phyloP scores from a whole-genome alignment of 78 protist species.

The Monosiga brevicollis region DNA sequence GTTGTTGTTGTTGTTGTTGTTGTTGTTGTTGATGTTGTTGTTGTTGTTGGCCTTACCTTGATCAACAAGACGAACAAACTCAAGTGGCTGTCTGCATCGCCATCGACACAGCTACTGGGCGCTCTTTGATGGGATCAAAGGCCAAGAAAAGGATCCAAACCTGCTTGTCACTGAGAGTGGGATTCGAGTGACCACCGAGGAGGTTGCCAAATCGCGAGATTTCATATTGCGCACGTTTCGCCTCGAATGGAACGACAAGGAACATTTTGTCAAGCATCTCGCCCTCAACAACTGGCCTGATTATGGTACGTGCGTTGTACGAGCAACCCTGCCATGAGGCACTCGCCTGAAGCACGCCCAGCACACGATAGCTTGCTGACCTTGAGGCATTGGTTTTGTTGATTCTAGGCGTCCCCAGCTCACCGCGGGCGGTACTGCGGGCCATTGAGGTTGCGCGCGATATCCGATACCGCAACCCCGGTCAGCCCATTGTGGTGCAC shows the following conservation, averaged over 20 bases:
- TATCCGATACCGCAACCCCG: neutral
- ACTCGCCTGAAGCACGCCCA: too few relatives aligned
- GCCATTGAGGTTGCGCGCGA: neutral
- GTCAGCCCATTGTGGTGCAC: constrained; percentile 37
- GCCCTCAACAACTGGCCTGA: constrained; percentile 58
- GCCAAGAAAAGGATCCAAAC: neutral
- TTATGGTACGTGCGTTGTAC: too few relatives aligned
- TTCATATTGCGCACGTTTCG: neutral
- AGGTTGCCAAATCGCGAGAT: neutral
- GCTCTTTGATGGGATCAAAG: neutral
- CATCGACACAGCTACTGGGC: too few relatives aligned
- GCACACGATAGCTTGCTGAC: too few relatives aligned
- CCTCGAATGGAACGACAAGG: neutral
- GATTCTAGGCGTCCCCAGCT: constrained; percentile 30
- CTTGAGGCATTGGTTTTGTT: too few relatives aligned
- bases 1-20: too few relatives aligned
- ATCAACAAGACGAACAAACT: too few relatives aligned
- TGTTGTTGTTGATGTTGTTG: too few relatives aligned
- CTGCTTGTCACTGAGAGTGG: neutral
- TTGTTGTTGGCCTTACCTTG: too few relatives aligned
- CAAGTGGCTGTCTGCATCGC: too few relatives aligned
- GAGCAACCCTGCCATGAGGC: too few relatives aligned
- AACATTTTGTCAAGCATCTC: constrained; percentile 2
- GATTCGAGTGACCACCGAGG: neutral
- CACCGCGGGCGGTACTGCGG: neutral